Base-by-base conservation (phyloP, 192 early-diverging fungal genomes). In the Helicostylum pulchrum region DNA sequence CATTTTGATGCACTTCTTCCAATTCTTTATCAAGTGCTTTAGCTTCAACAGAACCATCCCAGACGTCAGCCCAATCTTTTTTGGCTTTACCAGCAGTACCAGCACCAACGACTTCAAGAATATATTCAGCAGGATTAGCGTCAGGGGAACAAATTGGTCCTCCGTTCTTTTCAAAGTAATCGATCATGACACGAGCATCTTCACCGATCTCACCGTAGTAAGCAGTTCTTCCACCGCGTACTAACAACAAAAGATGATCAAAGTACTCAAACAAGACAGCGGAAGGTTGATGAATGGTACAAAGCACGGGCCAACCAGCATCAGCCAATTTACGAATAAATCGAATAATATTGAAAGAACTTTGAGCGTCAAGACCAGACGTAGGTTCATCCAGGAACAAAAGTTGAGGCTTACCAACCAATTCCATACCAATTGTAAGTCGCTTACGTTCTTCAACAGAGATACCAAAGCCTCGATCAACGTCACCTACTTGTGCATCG, bases 351-450 rank as follows among this genome's bases (percentile, higher is more conserved):
- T 90, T 86, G 70, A 85, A 87, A 0, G 90, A 87, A 7, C 90
- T 79, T 66, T 94, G 91, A 8, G 87, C 84, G 66, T 90, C 88
- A 14, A 90, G 73, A 14, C 94, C 94, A 21, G 88, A 91, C 0
- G 92, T 95, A 17, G 94, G 94, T 70, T 90, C 94, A 77, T 94
- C 93, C 65, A 95, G 79, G 77, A 96, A 91, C 39, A 96, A 79
- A 30, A 90, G 68, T 62, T 86, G 81, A 12, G 89, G 87, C 75
- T 87, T 79, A 12, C 91, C 81, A 6, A 94, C 85, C 32, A 96
- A 78, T 71, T 96, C 92, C 23, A 92, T 80, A 32, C 87, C 94
- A 56, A 97, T 92, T 11, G 88, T 90, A 32, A 96, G 77, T 12
- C 92, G 86, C 67, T 93, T 89, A 67, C 90, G 90, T 75, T 96